Evolutionary conservation across 257 asterid species (phyloP), one percentile per base, ranked within the genome.

Genomic region (Lithospermum erythrorhizon): DNA sequence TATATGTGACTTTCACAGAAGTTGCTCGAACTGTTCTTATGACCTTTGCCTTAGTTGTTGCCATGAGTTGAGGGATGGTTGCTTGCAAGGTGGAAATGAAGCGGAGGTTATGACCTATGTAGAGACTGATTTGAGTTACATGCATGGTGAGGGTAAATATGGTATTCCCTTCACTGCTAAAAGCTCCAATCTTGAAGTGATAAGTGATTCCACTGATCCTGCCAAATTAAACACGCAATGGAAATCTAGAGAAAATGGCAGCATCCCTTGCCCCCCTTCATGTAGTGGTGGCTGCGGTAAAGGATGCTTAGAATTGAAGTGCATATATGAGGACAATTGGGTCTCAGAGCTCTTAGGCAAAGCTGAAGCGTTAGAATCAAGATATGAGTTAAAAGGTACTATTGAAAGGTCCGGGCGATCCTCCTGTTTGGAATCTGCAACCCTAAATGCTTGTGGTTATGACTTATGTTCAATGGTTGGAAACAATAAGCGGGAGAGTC

Each of bases 11-110:
- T 75, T 78, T 54, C 89, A 87, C 63, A 74, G 94, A 64, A 91
- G 89, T 83, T 88, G 96, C 72, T 75, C 80, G 22, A 67, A 14
- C 49, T 91, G 98, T 67, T 66, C 80, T 59, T 91, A 78, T 74
- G 94, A 88, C 63, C 82, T 91, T 61, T 91, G 98, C 72, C 82
- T 88, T 59, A 70, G 71, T 60, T 91, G 98, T 68, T 91, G 93
- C 68, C 82, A 54, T 64, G 98, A 91, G 76, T 71, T 91, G 45
- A 80, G 95, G 57, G 80, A 66, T 65, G 95, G 90, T 58, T 45
- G 52, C 60, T 71, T 82, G 52, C 77, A 21, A 25, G 83, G 83
- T 35, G 75, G 75, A 63, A 87, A 72, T 49, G 53, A 71, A 67
- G 87, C 66, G 23, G 76, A 66, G 21, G 35, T 32, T 57, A 54